phyloP scores from a whole-genome alignment of 2,329 filamentous ascomycete species.

The Exophiala spinifera region DNA sequence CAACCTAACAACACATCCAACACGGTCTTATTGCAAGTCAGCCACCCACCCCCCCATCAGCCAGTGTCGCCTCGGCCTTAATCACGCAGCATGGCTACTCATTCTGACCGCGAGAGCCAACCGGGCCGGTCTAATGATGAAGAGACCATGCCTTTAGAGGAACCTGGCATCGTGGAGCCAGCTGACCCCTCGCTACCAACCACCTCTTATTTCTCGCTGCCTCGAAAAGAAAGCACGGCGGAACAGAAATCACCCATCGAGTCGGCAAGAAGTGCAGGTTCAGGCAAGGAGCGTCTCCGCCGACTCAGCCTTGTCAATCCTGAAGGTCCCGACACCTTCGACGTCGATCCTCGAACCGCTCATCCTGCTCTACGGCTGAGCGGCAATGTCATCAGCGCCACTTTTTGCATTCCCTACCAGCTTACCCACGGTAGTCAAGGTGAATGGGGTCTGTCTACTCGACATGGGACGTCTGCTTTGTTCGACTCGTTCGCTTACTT shows the following conservation, averaged over 20 bases:
- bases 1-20: neutral
- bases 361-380: constrained; percentile 58
- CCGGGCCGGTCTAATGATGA: constrained; percentile 7
- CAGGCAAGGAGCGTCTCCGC: constrained; percentile 51
- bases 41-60: neutral
- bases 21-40: too few relatives aligned
- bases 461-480: constrained; percentile 83
- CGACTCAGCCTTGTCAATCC: constrained; percentile 49
- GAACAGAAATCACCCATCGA: constrained; percentile 37
- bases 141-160: neutral
- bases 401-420: constrained; percentile 62
- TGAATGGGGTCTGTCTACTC: constrained; percentile 67
- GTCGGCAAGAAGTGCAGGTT: constrained; percentile 42
- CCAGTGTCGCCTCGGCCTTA: neutral
- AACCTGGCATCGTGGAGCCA: constrained; percentile 28
- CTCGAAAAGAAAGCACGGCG: constrained; percentile 24
- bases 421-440: constrained; percentile 51
- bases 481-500: constrained; percentile 89
- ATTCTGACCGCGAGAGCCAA: neutral
- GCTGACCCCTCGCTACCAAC: constrained; percentile 33
- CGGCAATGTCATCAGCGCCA: constrained; percentile 62
- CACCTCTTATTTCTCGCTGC: constrained; percentile 24
- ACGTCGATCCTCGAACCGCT: constrained; percentile 53
- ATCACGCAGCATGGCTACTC: neutral
- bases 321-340: constrained; percentile 30